phyloP scores from a whole-genome alignment of 805 yeast species.

The Wickerhamiella vanderwaltii region DNA sequence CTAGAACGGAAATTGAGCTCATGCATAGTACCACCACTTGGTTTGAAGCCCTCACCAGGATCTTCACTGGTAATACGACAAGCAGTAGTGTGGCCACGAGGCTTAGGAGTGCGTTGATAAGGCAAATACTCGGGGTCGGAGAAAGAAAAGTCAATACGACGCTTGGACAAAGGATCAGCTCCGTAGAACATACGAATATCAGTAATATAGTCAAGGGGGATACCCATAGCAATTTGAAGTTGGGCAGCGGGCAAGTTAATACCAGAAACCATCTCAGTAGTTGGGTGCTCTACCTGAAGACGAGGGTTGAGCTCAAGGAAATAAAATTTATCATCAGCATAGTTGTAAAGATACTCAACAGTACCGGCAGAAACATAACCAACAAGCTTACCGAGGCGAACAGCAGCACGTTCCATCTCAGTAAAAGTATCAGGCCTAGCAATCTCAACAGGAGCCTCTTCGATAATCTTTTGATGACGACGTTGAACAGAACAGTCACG shows the following conservation, averaged over 20 bases:
- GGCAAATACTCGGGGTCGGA: constrained; percentile 54
- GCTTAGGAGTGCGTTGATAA: constrained; percentile 83
- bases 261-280: constrained; percentile 98
- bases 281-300: constrained; percentile 98
- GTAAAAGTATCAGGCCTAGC: constrained; percentile 78
- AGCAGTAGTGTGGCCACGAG: constrained; percentile 98
- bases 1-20: constrained; percentile 95
- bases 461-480: constrained; percentile 97
- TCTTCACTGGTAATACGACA: constrained; percentile 99
- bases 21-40: constrained; percentile 92
- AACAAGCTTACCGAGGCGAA: constrained; percentile 87
- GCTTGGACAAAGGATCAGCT: constrained; percentile 85
- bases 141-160: constrained; percentile 85
- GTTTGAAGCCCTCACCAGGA: constrained; percentile 98
- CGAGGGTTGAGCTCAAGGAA: constrained; percentile 96
- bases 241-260: constrained; percentile 98
- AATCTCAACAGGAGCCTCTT: constrained; percentile 97
- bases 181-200: constrained; percentile 91
- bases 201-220: constrained; percentile 86
- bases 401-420: constrained; percentile 94
- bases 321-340: constrained; percentile 87
- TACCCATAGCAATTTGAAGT: constrained; percentile 98
- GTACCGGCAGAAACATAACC: constrained; percentile 99
- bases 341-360: constrained; percentile 91
- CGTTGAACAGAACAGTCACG: constrained; percentile 99